Conservation (phyloP, 176 grass and related monocot genomes). For the Cocos nucifera region DNA sequence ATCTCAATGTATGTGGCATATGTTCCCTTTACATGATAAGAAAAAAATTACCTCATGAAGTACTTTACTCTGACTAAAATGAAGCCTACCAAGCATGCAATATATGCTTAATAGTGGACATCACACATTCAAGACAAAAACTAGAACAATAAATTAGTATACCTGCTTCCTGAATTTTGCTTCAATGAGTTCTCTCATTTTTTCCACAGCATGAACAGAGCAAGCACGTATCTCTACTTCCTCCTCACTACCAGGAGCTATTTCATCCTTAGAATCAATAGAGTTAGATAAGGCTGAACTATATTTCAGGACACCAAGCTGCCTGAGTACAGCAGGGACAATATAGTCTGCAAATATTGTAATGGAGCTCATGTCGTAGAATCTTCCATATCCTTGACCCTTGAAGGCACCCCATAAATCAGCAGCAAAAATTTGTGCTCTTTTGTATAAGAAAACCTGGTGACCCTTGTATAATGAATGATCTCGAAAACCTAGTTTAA, state of each 20-base stretch:
- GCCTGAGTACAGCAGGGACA: constrained; percentile 68
- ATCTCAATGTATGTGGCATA: too few species aligned
- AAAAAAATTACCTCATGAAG: too few species aligned
- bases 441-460: constrained; percentile 95
- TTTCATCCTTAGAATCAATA: constrained; percentile 61
- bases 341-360: constrained; percentile 96
- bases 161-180: constrained; percentile 86
- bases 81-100: too few species aligned
- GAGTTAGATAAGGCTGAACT: constrained; percentile 48
- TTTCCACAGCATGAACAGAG: constrained; percentile 82
- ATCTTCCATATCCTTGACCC: constrained; percentile 59
- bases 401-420: constrained; percentile 96
- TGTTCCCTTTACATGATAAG: too few species aligned
- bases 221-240: constrained; percentile 87
- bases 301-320: constrained; percentile 84
- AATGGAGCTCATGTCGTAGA: constrained; percentile 58
- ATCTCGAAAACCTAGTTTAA: constrained; percentile 65
- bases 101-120: too few species aligned
- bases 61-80: too few species aligned
- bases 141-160: too few species aligned
- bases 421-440: constrained; percentile 92
- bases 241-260: constrained; percentile 75
- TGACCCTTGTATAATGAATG: constrained; percentile 89
- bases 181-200: constrained; percentile 73
- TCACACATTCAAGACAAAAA: too few species aligned